A percentile compares a stretch with the other conserved stretches of the same genome.
Conservation (phyloP, 768 basidiomycete genomes). For the Rubroboletus pulcherrimus region DNA sequence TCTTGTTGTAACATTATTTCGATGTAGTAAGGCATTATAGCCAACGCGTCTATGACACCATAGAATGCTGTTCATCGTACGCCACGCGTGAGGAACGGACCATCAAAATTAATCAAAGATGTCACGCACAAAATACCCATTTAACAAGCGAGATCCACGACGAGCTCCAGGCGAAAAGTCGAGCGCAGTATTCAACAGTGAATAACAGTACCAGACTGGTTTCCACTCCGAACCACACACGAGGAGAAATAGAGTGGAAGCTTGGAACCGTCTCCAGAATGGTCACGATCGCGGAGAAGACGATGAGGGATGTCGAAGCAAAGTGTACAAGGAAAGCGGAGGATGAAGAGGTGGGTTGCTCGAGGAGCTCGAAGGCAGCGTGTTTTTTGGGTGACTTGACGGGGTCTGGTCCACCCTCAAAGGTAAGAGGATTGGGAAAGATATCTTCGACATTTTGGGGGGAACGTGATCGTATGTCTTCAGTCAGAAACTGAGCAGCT, state of each 20-base stretch:
- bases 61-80: conserved; percentile 57
- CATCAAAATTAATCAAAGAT: neutral
- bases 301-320: conserved; percentile 64
- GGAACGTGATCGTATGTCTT: conserved; percentile 34
- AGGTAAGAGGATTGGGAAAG: conserved; percentile 35
- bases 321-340: conserved; percentile 77
- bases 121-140: conserved; percentile 65
- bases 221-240: conserved; percentile 85
- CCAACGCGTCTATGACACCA: conserved; percentile 80
- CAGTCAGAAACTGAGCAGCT: conserved; percentile 40
- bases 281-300: conserved; percentile 72
- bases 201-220: conserved; percentile 81
- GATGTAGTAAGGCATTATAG: conserved; percentile 86
- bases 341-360: conserved; percentile 72
- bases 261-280: conserved; percentile 77
- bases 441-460: conserved; percentile 37
- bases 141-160: conserved; percentile 55
- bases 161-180: conserved; percentile 72
- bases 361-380: conserved; percentile 65
- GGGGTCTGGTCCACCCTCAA: conserved; percentile 32
- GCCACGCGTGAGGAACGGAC: neutral
- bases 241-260: conserved; percentile 63
- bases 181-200: conserved; percentile 77
- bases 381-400: conserved; percentile 53
- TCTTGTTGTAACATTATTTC: conserved; percentile 82